Percentiles rank a stretch among this genome's conserved stretches.
phyloP scores from a whole-genome alignment of 192 early-diverging fungal genomes.

The Linnemannia zychae region DNA sequence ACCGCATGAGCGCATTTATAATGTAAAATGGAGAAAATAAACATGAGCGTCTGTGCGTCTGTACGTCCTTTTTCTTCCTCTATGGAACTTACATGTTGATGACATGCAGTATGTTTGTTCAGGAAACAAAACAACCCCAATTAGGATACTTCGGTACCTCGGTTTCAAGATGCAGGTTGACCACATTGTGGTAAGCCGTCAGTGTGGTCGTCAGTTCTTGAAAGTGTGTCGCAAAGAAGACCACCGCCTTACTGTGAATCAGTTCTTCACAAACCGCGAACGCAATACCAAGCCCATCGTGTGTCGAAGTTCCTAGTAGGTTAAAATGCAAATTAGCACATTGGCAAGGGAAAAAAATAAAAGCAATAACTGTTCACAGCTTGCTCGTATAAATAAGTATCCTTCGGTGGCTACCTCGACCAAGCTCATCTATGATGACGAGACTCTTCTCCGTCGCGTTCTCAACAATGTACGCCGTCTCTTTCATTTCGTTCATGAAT shows the following conservation, averaged over 20 bases:
- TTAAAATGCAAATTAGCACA: not conserved
- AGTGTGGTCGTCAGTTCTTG: constrained; percentile 71
- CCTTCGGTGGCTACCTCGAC: too few species aligned
- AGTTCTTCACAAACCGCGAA: constrained; percentile 82
- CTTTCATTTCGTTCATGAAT: constrained; percentile 92
- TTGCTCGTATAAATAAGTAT: too few species aligned
- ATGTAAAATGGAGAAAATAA: not conserved
- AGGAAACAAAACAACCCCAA: not conserved
- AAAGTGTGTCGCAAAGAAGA: constrained; percentile 87
- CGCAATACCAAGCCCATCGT: constrained; percentile 80
- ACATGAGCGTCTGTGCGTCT: constrained; percentile 20
- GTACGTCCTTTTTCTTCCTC: not conserved
- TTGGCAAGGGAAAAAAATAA: too few species aligned
- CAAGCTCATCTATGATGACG: constrained; percentile 94
- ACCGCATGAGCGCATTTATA: not conserved
- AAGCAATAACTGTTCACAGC: too few species aligned
- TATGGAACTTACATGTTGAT: not conserved
- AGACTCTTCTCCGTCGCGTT: constrained; percentile 76
- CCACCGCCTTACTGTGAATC: constrained; percentile 66
- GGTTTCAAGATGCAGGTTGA: constrained; percentile 70
- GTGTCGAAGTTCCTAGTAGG: constrained; percentile 69
- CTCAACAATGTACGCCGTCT: constrained; percentile 85
- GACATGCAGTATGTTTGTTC: not conserved
- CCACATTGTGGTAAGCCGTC: constrained; percentile 68
- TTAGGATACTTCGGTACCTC: constrained; percentile 57